phyloP scores from a whole-genome alignment of 495 filamentous ascomycete genomes.

The Immersiella caudata region DNA sequence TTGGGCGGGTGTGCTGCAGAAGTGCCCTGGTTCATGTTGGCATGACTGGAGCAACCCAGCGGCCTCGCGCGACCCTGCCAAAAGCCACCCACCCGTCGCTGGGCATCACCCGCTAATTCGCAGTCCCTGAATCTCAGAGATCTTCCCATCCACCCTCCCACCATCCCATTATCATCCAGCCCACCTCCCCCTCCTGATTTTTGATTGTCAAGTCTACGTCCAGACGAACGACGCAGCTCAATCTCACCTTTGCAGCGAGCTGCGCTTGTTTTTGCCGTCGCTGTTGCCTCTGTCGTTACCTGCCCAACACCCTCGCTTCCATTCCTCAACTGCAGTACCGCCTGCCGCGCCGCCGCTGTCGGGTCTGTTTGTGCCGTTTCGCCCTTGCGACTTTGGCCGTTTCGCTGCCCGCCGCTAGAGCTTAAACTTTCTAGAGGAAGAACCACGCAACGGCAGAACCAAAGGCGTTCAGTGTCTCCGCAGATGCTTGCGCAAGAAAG shows the following conservation, averaged over 20 bases:
- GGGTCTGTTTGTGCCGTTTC: constrained; percentile 5
- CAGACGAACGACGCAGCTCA: not conserved
- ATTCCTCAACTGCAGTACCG: constrained; percentile 7
- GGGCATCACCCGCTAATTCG: constrained; percentile 15
- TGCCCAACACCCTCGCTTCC: not conserved
- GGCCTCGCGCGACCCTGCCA: constrained; percentile 17
- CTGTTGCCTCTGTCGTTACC: constrained; percentile 23
- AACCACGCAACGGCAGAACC: constrained; percentile 10
- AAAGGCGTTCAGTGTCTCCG: constrained; percentile 3
- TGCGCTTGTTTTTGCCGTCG: constrained; percentile 6
- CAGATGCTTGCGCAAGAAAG: constrained; percentile 18
- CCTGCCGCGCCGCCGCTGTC: not conserved
- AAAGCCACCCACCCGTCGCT: constrained; percentile 8
- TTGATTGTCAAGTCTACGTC: not conserved
- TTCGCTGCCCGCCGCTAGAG: constrained; percentile 22
- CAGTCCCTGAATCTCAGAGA: constrained; percentile 21
- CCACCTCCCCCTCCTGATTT: not conserved
- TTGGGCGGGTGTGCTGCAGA: constrained; percentile 10
- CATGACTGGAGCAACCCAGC: constrained; percentile 15
- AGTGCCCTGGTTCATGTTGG: constrained; percentile 18
- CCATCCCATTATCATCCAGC: constrained; percentile 12
- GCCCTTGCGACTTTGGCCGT: constrained; percentile 1
- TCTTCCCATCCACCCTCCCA: constrained; percentile 11
- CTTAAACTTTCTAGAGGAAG: constrained; percentile 7
- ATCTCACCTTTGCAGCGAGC: not conserved